Evolutionary conservation across 805 yeast genomes (phyloP), one percentile per base, ranked within the genome.

Genomic region (Lipomyces sp.): DNA sequence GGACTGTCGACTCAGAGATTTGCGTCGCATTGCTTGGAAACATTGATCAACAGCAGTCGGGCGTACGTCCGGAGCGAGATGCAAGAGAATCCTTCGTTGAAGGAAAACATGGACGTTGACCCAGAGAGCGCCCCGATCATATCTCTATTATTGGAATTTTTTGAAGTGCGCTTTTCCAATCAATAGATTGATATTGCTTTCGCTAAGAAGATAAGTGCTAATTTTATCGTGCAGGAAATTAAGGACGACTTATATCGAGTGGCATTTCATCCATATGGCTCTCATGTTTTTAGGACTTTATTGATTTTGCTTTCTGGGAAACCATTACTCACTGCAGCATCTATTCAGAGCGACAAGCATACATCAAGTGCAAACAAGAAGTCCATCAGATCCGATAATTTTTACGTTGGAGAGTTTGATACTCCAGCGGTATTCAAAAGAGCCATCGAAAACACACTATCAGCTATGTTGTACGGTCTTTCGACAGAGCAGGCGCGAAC

Each of bases 21-120:
- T 65, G 82, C 96, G 1, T 90, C 97, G 0, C 98, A 93, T 68
- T 95, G 95, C 54, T 73, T 89, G 47, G 98, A 91, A 67, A 86
- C 98, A 0, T 73, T 89, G 33, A 68, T 91, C 26, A 85, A 47
- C 24, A 29, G 45, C 24, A 43, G 53, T 6, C 31, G 55, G 14
- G n/a, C 35, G 14, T 46, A 24, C 24, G 36, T 50, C 16, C 36
- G 2, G 10, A 34, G 29, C 16, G 55, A 55, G 28, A 16, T 43
- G n/a, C 21, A 34, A n/a, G 14, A 11, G 14, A 18, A 41, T 39
- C 47, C 51, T 8, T 16, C 14, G 2, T 11, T 49, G 24, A 10
- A 31, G 8, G 43, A 39, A 10, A 23, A 29, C n/a, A 19, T 38
- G 13, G 18, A 23, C 13, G 16, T 38, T 2, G 51, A 41, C 26